Evolutionary conservation across 2,329 filamentous ascomycete genomes (phyloP).

Genomic region (Parastagonospora avenae): DNA sequence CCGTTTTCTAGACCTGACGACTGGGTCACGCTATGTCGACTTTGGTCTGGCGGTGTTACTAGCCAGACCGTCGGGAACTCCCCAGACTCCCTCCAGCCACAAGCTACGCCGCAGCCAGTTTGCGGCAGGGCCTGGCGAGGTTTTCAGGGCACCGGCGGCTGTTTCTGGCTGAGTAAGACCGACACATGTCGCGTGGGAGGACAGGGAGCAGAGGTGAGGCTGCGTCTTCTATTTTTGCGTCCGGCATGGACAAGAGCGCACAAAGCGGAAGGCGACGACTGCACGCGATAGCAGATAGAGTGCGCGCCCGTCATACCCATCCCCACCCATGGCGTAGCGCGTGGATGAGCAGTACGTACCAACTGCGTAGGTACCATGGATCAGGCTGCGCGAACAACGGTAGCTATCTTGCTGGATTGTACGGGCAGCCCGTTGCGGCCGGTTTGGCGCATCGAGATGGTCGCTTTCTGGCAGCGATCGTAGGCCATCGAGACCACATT

Average conservation of each 20-base stretch:
- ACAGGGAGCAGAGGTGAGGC: slow-evolving; percentile 1
- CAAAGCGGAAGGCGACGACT: not conserved
- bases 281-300: slow-evolving; percentile 25
- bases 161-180: slow-evolving; percentile 6
- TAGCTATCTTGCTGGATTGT: slow-evolving; percentile 6
- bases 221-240: slow-evolving; percentile 7
- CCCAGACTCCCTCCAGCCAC: slow-evolving; percentile 18
- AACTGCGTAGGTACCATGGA: too few relatives aligned
- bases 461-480: slow-evolving; percentile 9
- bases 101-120: slow-evolving; percentile 14
- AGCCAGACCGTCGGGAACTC: slow-evolving; percentile 13
- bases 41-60: slow-evolving; percentile 4
- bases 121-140: slow-evolving; percentile 13
- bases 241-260: not conserved
- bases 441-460: not conserved
- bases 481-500: slow-evolving; percentile 5
- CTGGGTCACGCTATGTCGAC: slow-evolving; percentile 7
- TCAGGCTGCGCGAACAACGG: not conserved
- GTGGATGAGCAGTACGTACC: not conserved
- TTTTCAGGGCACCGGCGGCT: slow-evolving; percentile 12
- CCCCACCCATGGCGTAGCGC: slow-evolving; percentile 14
- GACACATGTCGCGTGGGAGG: slow-evolving; percentile 4
- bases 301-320: slow-evolving; percentile 1
- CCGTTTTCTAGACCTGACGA: slow-evolving; percentile 20
- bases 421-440: slow-evolving; percentile 11